A percentile compares a stretch with the other conserved stretches of the same genome.
phyloP scores from a whole-genome alignment of 2,329 filamentous ascomycete genomes.

The Neospermospora avenae region DNA sequence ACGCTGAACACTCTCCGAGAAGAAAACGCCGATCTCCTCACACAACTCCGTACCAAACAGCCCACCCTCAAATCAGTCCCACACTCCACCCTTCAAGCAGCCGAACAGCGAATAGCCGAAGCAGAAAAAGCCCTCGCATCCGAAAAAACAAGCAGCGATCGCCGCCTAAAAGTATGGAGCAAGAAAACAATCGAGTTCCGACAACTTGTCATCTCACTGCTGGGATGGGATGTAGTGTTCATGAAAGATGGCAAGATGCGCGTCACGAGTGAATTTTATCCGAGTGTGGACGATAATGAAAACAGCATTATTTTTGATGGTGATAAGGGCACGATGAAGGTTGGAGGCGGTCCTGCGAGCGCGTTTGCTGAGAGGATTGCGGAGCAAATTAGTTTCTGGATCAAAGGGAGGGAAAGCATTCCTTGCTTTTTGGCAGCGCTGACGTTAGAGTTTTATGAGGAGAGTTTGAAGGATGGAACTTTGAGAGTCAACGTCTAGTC shows the following conservation, averaged over 20 bases:
- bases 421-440: conserved; percentile 88
- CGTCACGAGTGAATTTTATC: conserved; percentile 81
- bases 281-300: conserved; percentile 60
- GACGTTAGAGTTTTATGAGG: conserved; percentile 91
- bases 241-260: conserved; percentile 96
- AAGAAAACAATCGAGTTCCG: conserved; percentile 93
- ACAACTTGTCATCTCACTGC: conserved; percentile 84
- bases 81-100: conserved; percentile 68
- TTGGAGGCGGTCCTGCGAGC: conserved; percentile 83
- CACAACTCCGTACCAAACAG: conserved; percentile 56
- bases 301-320: conserved; percentile 83
- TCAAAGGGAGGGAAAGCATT: conserved; percentile 88
- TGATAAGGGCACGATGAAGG: conserved; percentile 96
- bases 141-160: conserved; percentile 76
- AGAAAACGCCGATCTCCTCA: conserved; percentile 81
- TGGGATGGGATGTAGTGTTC: conserved; percentile 94
- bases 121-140: conserved; percentile 66
- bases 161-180: conserved; percentile 89
- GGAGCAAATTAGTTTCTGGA: conserved; percentile 92
- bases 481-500: conserved; percentile 21
- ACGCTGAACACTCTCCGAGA: conserved; percentile 74
- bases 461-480: conserved; percentile 38
- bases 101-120: conserved; percentile 71
- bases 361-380: conserved; percentile 81
- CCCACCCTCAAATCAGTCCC: conserved; percentile 54